phyloP scores from a whole-genome alignment of 306 rosid genomes.

The Vigna reflexopilosa region DNA sequence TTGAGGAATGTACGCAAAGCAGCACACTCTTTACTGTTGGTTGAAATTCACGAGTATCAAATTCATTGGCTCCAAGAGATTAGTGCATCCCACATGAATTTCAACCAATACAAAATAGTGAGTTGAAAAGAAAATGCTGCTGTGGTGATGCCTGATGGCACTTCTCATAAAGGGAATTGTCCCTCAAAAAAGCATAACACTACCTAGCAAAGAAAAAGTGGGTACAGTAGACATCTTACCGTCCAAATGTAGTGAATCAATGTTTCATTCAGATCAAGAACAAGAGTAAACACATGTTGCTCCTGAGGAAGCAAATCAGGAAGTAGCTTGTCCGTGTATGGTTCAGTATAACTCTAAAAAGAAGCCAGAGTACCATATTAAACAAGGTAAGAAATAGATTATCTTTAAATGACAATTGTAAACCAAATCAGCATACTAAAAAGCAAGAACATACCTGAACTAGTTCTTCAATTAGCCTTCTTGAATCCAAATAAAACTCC shows the following conservation, averaged over 20 bases:
- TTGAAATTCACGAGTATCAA: neutral
- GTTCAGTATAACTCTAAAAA: constrained; percentile 83
- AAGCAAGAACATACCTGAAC: constrained; percentile 59
- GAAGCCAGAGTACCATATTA: constrained; percentile 38
- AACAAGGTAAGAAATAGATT: neutral
- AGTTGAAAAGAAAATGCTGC: neutral
- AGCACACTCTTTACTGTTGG: neutral
- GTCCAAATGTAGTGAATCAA: constrained; percentile 89
- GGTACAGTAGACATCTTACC: constrained; percentile 57
- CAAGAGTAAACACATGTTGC: constrained; percentile 87
- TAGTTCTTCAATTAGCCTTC: constrained; percentile 86
- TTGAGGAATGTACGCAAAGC: neutral
- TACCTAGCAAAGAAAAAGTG: neutral
- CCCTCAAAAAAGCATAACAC: neutral
- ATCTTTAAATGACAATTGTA: neutral
- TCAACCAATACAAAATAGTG: neutral
- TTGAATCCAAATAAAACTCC: constrained; percentile 79
- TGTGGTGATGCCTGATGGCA: neutral
- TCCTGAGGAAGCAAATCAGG: constrained; percentile 94
- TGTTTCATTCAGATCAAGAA: constrained; percentile 94
- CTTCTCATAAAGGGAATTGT: neutral
- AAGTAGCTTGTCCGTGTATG: constrained; percentile 93
- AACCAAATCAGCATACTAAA: constrained; percentile 29
- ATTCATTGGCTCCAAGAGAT: neutral
- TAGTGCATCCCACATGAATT: neutral